Percentiles rank a stretch among this genome's conserved stretches.
phyloP scores from a whole-genome alignment of 139 green algal species.

The Marvania coccoides region DNA sequence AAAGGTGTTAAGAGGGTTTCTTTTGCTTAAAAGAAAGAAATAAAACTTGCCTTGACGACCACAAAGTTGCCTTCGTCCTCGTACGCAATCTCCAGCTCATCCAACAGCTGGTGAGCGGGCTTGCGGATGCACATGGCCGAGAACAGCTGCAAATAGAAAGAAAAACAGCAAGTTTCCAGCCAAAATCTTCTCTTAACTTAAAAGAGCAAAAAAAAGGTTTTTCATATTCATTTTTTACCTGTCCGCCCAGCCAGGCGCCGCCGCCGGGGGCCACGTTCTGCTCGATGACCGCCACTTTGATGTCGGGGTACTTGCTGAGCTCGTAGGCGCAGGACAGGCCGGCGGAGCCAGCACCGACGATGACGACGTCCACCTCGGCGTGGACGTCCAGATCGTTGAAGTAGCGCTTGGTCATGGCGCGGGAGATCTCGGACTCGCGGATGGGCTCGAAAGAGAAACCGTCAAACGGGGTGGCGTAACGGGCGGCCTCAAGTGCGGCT shows the following conservation, averaged over 20 bases:
- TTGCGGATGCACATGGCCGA: constrained; percentile 67
- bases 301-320: constrained; percentile 85
- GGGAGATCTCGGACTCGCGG: constrained; percentile 54
- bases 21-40: too few relatives aligned
- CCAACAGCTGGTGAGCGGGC: constrained; percentile 85
- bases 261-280: constrained; percentile 52
- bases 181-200: too few relatives aligned
- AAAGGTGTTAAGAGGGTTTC: too few relatives aligned
- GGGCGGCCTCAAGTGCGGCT: background rate
- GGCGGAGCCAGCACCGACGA: constrained; percentile 57
- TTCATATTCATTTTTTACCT: too few relatives aligned
- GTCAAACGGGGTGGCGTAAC: constrained; percentile 5
- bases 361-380: constrained; percentile 53
- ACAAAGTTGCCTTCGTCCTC: constrained; percentile 92
- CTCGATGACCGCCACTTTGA: constrained; percentile 92
- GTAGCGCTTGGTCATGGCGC: constrained; percentile 89
- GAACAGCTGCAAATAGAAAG: too few relatives aligned
- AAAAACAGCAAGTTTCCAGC: too few relatives aligned
- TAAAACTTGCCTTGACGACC: constrained; percentile 80
- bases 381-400: constrained; percentile 85
- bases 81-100: constrained; percentile 76
- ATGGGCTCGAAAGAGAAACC: constrained; percentile 65
- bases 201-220: too few relatives aligned
- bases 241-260: constrained; percentile 93
- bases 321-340: constrained; percentile 92